phyloP scores from a whole-genome alignment of 495 filamentous ascomycete species.

The Neohortaea acidophila region DNA sequence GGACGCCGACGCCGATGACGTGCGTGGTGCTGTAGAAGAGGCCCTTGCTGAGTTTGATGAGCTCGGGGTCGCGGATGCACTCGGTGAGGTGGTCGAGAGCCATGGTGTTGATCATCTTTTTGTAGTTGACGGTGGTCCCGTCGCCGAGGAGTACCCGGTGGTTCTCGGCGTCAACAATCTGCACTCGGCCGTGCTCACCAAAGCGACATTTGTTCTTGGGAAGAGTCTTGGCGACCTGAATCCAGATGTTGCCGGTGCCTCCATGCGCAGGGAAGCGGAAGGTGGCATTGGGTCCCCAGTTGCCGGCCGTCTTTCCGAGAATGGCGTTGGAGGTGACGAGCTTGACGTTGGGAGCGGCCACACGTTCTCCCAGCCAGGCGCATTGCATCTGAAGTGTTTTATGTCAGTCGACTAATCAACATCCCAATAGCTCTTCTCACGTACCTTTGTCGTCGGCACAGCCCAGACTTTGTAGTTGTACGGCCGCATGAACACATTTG shows the following conservation, averaged over 20 bases:
- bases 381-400: slow-evolving; percentile 81
- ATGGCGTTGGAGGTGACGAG: slow-evolving; percentile 86
- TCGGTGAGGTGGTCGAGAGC: slow-evolving; percentile 80
- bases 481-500: slow-evolving; percentile 94
- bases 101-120: slow-evolving; percentile 93
- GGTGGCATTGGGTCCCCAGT: slow-evolving; percentile 96
- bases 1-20: slow-evolving; percentile 90
- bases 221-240: slow-evolving; percentile 84
- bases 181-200: slow-evolving; percentile 70
- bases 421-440: slow-evolving; percentile 4
- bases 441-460: slow-evolving; percentile 89
- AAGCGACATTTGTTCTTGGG: slow-evolving; percentile 83
- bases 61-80: slow-evolving; percentile 71
- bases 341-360: slow-evolving; percentile 95
- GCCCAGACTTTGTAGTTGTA: slow-evolving; percentile 99
- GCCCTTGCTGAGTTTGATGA: slow-evolving; percentile 68
- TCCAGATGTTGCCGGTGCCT: slow-evolving; percentile 98
- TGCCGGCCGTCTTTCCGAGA: slow-evolving; percentile 86
- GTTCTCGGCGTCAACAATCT: slow-evolving; percentile 66
- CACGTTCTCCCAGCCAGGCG: slow-evolving; percentile 95
- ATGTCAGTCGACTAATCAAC: not conserved
- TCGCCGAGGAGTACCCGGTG: slow-evolving; percentile 72
- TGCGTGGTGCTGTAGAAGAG: slow-evolving; percentile 97
- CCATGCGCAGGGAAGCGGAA: slow-evolving; percentile 96
- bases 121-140: slow-evolving; percentile 80